Base-by-base conservation (phyloP, 257 asterid genomes). In the Paulownia fortunei region DNA sequence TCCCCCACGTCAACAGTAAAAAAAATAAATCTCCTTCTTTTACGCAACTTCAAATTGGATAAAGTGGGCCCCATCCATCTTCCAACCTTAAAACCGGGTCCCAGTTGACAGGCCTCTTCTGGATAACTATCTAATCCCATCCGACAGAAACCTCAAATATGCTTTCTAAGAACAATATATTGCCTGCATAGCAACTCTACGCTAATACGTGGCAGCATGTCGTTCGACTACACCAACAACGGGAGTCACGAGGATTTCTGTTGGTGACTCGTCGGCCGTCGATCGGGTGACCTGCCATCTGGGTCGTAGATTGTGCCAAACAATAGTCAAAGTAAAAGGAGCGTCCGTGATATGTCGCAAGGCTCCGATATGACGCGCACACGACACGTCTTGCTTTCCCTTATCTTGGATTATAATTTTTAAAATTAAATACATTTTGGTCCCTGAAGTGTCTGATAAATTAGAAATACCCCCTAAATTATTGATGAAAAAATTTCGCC, bases 41-140 rank as follows among this genome's bases (percentile, higher is more conserved):
- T 69, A 73, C 49, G 72, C 52, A n/a, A 74, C 62, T 58, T 44
- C 11, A 37, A 7, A 27, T 62, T 75, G 73, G 79, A 75, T 75
- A 75, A 75, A 75, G 64, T 75, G 79, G 79, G 79, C 6, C 69
- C 64, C 51, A 1, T 2, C 21, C 5, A 1, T n/a, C 60, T 16
- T 0, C 3, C 8, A 10, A 26, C 27, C 7, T 36, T 55, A 13
- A 7, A 0, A 24, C 66, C 41, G 78, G 58, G 58, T 1, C 69
- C 69, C 26, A 26, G 34, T 6, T 27, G 30, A 15, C 59, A 42
- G 59, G 54, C 54, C 32, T 2, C 6, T 26, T 42, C 19, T 30
- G 49, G 79, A 74, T 75, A 75, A 61, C 64, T 46, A 62, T 46
- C 70, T 46, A 42, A 32, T 74, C 62, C 34, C n/a, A 39, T 9